These are phyloP conservation scores for Aspergillus bridgeri DNA, from an alignment of 495 filamentous ascomycete species.

Conservation along the genomic window DNA sequence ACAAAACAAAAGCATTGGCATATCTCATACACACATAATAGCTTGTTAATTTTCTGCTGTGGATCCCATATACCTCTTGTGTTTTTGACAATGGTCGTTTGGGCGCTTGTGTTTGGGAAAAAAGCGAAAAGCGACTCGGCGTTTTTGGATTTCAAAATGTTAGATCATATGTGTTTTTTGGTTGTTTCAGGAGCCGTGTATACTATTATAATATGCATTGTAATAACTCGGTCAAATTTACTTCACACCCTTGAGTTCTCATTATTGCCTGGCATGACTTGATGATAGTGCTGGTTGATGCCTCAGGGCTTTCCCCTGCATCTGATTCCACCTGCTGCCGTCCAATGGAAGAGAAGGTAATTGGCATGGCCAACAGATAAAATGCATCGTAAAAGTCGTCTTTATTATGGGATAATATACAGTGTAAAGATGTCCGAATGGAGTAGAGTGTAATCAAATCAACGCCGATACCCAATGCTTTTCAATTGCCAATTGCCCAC, in stretches of 20 bases:
- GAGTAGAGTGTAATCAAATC: neutral
- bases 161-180: slow-evolving; percentile 6
- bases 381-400: neutral
- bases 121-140: neutral
- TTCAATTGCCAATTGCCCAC: neutral
- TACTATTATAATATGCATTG: neutral
- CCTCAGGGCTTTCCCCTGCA: neutral
- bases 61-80: slow-evolving; percentile 12
- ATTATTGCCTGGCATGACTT: no score
- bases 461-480: neutral
- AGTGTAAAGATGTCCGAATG: neutral
- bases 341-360: neutral
- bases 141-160: neutral
- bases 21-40: slow-evolving; percentile 5
- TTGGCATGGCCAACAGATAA: neutral
- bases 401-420: neutral
- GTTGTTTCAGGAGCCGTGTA: neutral
- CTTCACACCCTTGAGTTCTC: no score
- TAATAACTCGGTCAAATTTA: neutral
- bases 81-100: slow-evolving; percentile 24
- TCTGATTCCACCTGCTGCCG: neutral
- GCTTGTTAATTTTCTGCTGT: slow-evolving; percentile 11
- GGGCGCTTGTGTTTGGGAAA: slow-evolving; percentile 20
- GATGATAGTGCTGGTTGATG: neutral
- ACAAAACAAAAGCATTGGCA: slow-evolving; percentile 10